A percentile compares a stretch with the other conserved stretches of the same genome.
phyloP scores from a whole-genome alignment of 306 rosid species.

The Carpinus fangiana region DNA sequence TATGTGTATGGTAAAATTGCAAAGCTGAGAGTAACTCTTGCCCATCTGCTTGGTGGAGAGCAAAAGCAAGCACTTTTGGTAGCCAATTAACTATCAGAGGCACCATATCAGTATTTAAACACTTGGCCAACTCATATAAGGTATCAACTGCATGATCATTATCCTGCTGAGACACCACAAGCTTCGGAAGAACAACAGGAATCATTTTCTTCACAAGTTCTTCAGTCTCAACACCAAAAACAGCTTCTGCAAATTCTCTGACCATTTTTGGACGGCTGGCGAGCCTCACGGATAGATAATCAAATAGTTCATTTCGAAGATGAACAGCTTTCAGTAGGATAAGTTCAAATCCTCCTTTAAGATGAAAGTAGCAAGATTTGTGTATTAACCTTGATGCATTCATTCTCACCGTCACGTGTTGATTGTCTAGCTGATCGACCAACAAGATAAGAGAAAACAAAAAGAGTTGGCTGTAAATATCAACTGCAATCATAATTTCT shows the following conservation, averaged over 20 bases:
- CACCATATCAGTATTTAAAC: conserved; percentile 65
- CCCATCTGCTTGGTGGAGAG: conserved; percentile 71
- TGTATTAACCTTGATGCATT: conserved; percentile 80
- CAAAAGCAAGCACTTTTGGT: conserved; percentile 96
- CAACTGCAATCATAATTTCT: conserved; percentile 76
- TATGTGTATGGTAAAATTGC: conserved; percentile 76
- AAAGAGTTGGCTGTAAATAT: conserved; percentile 56
- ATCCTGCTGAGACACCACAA: conserved; percentile 74
- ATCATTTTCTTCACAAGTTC: conserved; percentile 74
- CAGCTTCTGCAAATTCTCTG: conserved; percentile 87
- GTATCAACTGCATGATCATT: conserved; percentile 69
- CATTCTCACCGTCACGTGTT: conserved; percentile 68
- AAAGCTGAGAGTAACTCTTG: conserved; percentile 60
- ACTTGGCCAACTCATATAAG: conserved; percentile 72
- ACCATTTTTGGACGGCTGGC: conserved; percentile 66
- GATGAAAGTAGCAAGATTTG: conserved; percentile 68
- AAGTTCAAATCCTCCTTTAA: conserved; percentile 64
- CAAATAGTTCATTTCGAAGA: conserved; percentile 72
- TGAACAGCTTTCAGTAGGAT: conserved; percentile 68
- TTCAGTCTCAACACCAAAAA: conserved; percentile 75
- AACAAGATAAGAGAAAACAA: conserved; percentile 65
- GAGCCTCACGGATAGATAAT: conserved; percentile 68
- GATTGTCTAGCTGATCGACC: conserved; percentile 86
- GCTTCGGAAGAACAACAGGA: conserved; percentile 94
- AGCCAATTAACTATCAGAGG: conserved; percentile 67